Conservation (phyloP, 1,139 yeast genomes). For the Geotrichum reessii region DNA sequence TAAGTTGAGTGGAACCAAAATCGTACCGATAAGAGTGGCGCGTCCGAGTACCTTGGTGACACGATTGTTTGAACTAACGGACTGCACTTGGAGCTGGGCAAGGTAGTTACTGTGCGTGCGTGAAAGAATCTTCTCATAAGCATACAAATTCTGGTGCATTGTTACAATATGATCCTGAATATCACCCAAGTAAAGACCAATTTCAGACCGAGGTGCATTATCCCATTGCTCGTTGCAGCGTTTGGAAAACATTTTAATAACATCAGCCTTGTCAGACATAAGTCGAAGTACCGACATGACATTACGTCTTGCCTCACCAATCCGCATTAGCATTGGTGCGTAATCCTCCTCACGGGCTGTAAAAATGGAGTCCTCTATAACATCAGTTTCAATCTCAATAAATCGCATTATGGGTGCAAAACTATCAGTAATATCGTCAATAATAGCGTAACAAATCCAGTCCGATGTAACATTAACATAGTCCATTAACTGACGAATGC, state of each 20-base stretch:
- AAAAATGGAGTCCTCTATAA: constrained; percentile 80
- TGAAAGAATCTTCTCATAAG: constrained; percentile 88
- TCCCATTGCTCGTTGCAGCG: constrained; percentile 73
- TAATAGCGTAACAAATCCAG: constrained; percentile 89
- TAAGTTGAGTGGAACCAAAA: constrained; percentile 82
- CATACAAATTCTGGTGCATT: constrained; percentile 84
- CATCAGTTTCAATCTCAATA: constrained; percentile 86
- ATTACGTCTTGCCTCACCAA: constrained; percentile 83
- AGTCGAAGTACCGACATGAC: constrained; percentile 90
- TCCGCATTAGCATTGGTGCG: constrained; percentile 58
- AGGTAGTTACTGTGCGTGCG: constrained; percentile 88
- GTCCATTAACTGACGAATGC: constrained; percentile 84
- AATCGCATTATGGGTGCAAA: constrained; percentile 87
- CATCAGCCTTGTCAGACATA: constrained; percentile 93
- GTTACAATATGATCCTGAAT: constrained; percentile 96
- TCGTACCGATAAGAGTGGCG: constrained; percentile 85
- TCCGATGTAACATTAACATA: constrained; percentile 87
- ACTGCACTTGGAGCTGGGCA: constrained; percentile 91
- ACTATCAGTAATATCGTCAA: constrained; percentile 91
- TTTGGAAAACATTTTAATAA: constrained; percentile 93
- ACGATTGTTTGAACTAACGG: constrained; percentile 75
- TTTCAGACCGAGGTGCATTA: constrained; percentile 40
- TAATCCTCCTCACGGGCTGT: constrained; percentile 59
- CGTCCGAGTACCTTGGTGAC: constrained; percentile 84
- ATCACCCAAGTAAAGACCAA: constrained; percentile 79